Evolutionary conservation across 2,329 filamentous ascomycete species (phyloP), one percentile per base, ranked within the genome.

Genomic region (Pyrenochaeta sp.): DNA sequence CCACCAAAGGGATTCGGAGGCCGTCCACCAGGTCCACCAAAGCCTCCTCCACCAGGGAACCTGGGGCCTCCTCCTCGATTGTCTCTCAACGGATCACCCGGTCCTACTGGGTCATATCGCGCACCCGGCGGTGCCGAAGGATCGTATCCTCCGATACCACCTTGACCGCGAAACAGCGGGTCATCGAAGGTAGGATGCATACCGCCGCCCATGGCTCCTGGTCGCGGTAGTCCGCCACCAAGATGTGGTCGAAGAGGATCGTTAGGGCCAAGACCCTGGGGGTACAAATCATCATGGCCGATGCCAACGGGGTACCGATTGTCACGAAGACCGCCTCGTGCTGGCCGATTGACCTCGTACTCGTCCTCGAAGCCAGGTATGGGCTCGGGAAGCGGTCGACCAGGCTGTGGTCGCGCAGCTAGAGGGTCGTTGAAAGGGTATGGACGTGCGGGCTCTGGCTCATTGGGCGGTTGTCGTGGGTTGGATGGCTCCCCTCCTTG

Each of bases 181-280:
- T 98, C 93, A 66, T 97, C 92, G 72, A 97, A 95, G 0, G 93
- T 96, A 0, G 95, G 95, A 75, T 97, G 91, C 95, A 99, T 99
- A 0, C 95, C 95, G 11, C 89, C 87, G 10, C 84, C 84, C 17
- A 87, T 84, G n/a, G 82, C 78, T 18, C 82, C 80, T 4, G 87
- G 75, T 0, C 85, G 83, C 37, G 77, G 77, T n/a, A 85, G 78
- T 42, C 85, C 82, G 46, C 85, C 82, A 6, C 87, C 85, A 49
- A 91, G 85, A 2, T 85, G 83, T 4, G 85, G 85, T 29, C 90
- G 80, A 2, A 97, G 77, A 11, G 94, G 92, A 74, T 97, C 93
- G 65, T 92, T 82, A 0, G 93, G 93, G 0, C 92, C 93, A 0
- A 99, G 79, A 0, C 91, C 91, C 9, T 89, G 89, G 1, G 95